Evolutionary conservation across 352 stramenopile species (phyloP).

Genomic region (Stephanocyclus meneghinianus): DNA sequence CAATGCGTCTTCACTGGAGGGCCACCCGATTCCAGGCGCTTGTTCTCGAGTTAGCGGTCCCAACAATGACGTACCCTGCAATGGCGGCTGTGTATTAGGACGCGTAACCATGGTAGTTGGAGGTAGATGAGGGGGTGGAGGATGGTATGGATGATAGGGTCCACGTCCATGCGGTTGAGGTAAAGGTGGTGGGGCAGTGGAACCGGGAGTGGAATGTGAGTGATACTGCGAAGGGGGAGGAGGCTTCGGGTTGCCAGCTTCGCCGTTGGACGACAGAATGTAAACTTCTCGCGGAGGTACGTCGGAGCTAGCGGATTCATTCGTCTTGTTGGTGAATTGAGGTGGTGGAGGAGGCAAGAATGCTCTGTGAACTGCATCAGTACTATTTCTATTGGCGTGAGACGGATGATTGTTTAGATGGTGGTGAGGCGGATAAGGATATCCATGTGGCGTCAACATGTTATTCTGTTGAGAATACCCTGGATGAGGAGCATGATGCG

Average conservation of each 20-base stretch:
- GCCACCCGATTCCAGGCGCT: constrained; percentile 60
- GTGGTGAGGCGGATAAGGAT: constrained; percentile 10
- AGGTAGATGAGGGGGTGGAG: not conserved
- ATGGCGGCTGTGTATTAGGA: constrained; percentile 1
- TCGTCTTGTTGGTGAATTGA: not conserved
- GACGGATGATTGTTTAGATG: not conserved
- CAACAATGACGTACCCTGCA: constrained; percentile 6
- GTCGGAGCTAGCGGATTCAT: not conserved
- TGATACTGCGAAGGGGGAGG: not conserved
- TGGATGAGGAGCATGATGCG: not conserved
- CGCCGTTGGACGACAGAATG: constrained; percentile 7
- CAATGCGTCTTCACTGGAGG: constrained; percentile 65
- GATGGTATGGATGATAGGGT: not conserved
- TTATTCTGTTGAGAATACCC: not conserved
- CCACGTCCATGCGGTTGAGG: not conserved
- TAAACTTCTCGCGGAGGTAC: constrained; percentile 23
- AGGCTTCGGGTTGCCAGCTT: not conserved
- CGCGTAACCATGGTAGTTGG: not conserved
- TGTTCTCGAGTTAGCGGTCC: constrained; percentile 26
- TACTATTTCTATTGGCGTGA: not conserved
- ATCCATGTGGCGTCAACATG: not conserved
- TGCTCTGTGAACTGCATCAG: constrained; percentile 22
- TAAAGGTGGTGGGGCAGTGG: constrained; percentile 7
- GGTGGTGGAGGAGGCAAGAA: constrained; percentile 36
- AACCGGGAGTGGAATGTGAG: constrained; percentile 3